Evolutionary conservation across 768 basidiomycete genomes (phyloP), one percentile per base, ranked within the genome.

Genomic region (Coprinopsis sp.): DNA sequence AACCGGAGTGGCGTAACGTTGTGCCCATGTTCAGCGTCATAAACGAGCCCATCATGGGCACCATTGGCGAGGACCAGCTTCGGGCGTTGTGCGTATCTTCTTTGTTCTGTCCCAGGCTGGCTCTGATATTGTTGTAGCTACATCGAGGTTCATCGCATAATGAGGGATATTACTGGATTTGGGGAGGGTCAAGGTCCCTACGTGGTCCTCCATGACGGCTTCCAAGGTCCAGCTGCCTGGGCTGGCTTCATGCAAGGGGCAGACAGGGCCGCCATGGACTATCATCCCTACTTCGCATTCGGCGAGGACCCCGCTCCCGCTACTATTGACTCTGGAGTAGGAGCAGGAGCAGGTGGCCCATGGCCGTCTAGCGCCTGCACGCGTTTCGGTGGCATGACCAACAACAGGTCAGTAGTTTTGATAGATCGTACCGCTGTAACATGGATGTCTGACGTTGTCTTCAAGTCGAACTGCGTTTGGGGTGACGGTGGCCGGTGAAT

Each of bases 401-500:
- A 85, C 33, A 73, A 72, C 58, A 75, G 72, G 61, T 71, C 58
- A 38, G 52, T 38, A 18, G 30, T 47, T 48, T 21, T 63, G 66
- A 18, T 72, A 74, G 44, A 54, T 13, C 42, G n/a, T 16, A 21
- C 29, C 27, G 4, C 16, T 46, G 44, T 14, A 40, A 43, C 52
- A 24, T 23, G 22, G 39, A 42, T 33, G 10, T 18, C 53, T 54
- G 33, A 52, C 52, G 11, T 6, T 34, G 36, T 44, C 36, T 21
- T 49, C 33, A 54, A 76, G 73, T 51, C 59, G 71, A 57, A 54
- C 55, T 31, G 51, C 55, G 4, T 90, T 89, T 57, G 91, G 91
- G 11, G 65, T 91, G 37, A 82, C 83, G 14, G 58, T 82, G 33
- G 82, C 84, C 1, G 91, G 88, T 38, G 91, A 94, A 66, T 93